Conservation (phyloP, 2,329 filamentous ascomycete species). For the Ophiostoma pallidulum region DNA sequence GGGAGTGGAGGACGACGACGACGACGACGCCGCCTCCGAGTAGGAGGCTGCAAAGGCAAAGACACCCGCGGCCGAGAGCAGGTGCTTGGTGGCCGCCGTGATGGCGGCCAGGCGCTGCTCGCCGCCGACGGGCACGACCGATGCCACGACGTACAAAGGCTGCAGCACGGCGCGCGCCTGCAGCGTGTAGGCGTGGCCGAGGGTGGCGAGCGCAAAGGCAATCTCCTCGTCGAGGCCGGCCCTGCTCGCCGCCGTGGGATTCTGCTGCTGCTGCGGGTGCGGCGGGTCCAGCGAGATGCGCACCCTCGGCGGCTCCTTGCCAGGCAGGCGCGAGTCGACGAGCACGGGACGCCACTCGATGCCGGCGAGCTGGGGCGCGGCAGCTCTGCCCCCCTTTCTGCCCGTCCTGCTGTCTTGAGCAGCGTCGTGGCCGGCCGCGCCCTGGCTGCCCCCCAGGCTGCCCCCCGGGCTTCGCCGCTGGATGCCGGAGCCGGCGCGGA, state of each 20-base stretch:
- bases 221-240: constrained; percentile 71
- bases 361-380: no score
- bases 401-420: no score
- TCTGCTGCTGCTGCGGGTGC: constrained; percentile 30
- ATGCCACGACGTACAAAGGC: constrained; percentile 59
- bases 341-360: constrained; percentile 81
- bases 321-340: constrained; percentile 50
- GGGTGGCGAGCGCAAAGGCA: constrained; percentile 64
- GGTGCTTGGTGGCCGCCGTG: constrained; percentile 62
- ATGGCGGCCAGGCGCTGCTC: constrained; percentile 64
- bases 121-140: constrained; percentile 47
- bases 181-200: constrained; percentile 65
- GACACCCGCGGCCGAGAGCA: constrained; percentile 70
- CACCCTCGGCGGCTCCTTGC: constrained; percentile 50
- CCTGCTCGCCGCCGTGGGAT: no score
- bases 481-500: no score
- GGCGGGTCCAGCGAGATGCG: constrained; percentile 43
- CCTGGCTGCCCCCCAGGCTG: no score
- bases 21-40: background rate
- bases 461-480: no score
- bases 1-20: constrained; percentile 17
- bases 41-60: constrained; percentile 61
- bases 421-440: no score
- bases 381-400: no score
- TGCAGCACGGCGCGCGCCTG: constrained; percentile 64